Base-by-base conservation (phyloP, 2,329 filamentous ascomycete species). In the Karstenula rhodostoma region DNA sequence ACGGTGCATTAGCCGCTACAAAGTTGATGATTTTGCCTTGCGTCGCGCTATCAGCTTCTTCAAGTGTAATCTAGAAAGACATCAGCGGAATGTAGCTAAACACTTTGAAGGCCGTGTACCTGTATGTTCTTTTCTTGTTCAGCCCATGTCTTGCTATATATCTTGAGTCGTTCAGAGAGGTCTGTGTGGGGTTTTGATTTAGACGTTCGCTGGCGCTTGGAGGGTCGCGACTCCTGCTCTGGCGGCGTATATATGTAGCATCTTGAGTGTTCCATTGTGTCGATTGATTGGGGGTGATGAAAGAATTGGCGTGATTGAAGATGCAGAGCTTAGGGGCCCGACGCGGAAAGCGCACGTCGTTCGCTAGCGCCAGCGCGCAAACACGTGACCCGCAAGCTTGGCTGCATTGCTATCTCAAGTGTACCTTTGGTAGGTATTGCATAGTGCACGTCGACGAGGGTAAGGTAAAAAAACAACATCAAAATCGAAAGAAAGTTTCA, bases 71-170 rank as follows among this genome's bases (percentile, higher is more conserved):
- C 77, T 80, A 40, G 33, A 10, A 10, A 3, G 42, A 33, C 4
- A 48, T 73, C 37, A 75, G 60, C 52, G 54, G 51, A 35, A 12
- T 17, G 47, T 40, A 4, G 15, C 0, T 3, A 48, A 13, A 15
- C 4, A n/a, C 33, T 5, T 0, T 27, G 5, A 10, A 25, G 19
- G 37, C 2, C 13, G 13, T 56, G 53, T 68, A 87, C 86, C 75
- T 89, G 84, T 53, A 94, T 89, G 27, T 86, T 84, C 48, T 78
- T 74, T 62, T 92, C 85, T 66, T 92, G 86, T 42, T 82, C 78
- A 2, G 80, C 77, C 92, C 92, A 95, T 52, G 86, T 81, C 56
- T 83, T 77, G 53, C 87, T 79, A 74, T 89, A 94, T 3, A 87
- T 80, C 48, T 82, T 77, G 71, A 88, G 82, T 23, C 92, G 84